Percentiles rank a stretch among this genome's conserved stretches.
These are phyloP conservation scores for Malus sylvestris DNA, from an alignment of 306 rosid species.

Conservation along the genomic window DNA sequence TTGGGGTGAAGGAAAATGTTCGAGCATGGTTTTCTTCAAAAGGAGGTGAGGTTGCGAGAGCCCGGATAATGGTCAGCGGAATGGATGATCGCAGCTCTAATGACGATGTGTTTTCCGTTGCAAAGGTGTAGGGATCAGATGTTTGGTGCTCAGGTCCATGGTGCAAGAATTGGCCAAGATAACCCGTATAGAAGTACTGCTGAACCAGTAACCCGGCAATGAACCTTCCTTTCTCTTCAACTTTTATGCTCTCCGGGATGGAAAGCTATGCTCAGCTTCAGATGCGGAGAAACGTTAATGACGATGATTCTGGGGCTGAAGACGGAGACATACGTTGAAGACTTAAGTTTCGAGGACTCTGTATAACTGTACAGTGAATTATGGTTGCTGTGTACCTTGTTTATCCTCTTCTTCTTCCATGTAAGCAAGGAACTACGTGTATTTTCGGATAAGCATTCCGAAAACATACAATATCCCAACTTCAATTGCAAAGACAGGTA, in stretches of 20 bases:
- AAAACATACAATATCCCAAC: no score
- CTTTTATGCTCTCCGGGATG: no score
- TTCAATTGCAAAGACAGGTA: no score
- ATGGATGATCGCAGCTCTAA: conserved; percentile 11
- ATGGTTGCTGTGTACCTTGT: background rate
- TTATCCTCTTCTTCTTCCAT: background rate
- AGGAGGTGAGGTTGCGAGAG: conserved; percentile 51
- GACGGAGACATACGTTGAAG: no score
- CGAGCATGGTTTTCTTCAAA: conserved; percentile 15
- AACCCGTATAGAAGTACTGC: background rate
- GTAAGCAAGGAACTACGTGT: background rate
- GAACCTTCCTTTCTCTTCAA: no score
- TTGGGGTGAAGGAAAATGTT: no score
- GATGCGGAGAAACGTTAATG: no score
- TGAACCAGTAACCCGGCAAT: background rate
- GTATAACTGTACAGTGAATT: background rate
- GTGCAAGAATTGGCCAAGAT: background rate
- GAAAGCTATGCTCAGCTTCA: no score
- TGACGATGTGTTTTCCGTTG: conserved; percentile 14
- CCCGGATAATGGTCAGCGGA: conserved; percentile 39
- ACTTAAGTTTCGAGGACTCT: background rate
- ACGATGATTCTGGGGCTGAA: no score
- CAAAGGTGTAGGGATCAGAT: conserved; percentile 13
- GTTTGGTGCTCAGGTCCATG: background rate
- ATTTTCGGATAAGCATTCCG: background rate